Base-by-base conservation (phyloP, 495 filamentous ascomycete genomes). In the Tuber melanosporum region DNA sequence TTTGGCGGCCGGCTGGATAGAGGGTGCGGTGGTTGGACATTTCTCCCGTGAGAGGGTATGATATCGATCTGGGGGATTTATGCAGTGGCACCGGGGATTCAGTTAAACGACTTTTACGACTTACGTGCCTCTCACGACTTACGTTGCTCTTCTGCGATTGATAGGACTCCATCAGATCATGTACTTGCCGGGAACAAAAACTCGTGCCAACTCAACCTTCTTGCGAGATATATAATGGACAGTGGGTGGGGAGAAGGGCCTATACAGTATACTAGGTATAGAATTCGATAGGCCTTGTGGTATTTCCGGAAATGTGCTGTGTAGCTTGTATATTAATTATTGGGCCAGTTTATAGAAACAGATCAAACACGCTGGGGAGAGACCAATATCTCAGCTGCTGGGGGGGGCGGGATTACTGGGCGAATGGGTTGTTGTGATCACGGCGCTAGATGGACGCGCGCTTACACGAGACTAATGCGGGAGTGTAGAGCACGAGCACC, bases 291-390 rank as follows among this genome's bases (percentile, higher is more conserved):
- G 57, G 57, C 57, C 26, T 66, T 66, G 26, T 19, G 57, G 57
- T 66, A 36, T 66, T 66, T 66, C 57, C 14, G 57, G 57, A 19
- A 17, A 17, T 66, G 15, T 66, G 57, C 32, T 32, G 26, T 19
- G 26, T 66, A 66, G 26, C 57, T 66, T 66, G 57, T 66, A 66
- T 14, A 66, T 66, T 66, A 66, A 36, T 66, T 66, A 66, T 66
- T 66, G 14, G 12, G 57, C 57, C 26, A 12, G 57, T 66, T 66
- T 66, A 66, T 66, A 66, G 57, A 66, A 66, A 66, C 32, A 15
- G 26, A 66, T 36, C 57, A 66, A 66, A 36, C 57, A 19, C 57
- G 14, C 26, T 66, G 57, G 57, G 57, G 26, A 66, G 57, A 32
- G 36, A 17, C 26, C 26, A n/a, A 14, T 62, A 26, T 62, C 52